phyloP scores from a whole-genome alignment of 768 basidiomycete genomes.

The Megacollybia marginata region DNA sequence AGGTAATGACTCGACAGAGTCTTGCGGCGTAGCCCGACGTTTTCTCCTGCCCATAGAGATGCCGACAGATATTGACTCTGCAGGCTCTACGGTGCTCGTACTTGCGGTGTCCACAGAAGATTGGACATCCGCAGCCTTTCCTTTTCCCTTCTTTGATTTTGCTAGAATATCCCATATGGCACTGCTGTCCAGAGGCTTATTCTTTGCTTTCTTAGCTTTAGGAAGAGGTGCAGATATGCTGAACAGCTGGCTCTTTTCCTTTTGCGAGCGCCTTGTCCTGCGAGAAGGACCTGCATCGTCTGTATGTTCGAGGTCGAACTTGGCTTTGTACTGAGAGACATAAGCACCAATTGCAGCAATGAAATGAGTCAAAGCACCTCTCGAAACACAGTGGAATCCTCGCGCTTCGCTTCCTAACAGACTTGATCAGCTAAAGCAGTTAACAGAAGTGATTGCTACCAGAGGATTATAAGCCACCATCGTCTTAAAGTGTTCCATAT shows the following conservation, averaged over 20 bases:
- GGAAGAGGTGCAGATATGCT: too few relatives aligned
- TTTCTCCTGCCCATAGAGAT: neutral
- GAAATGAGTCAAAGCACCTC: conserved; percentile 34
- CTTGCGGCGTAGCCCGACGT: too few relatives aligned
- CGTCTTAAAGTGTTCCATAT: conserved; percentile 74
- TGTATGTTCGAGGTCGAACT: conserved; percentile 40
- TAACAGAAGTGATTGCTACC: conserved; percentile 29
- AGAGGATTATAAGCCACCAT: conserved; percentile 73
- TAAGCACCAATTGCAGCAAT: conserved; percentile 4
- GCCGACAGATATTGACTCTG: neutral
- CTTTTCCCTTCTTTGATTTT: conserved; percentile 20
- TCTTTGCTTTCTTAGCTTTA: too few relatives aligned
- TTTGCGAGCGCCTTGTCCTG: neutral
- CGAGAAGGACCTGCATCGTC: conserved; percentile 1
- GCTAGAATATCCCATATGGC: conserved; percentile 24
- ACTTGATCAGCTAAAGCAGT: neutral
- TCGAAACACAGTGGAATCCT: conserved; percentile 65
- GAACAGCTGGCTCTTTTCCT: neutral
- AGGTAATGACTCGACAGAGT: too few relatives aligned
- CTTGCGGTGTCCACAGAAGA: conserved; percentile 3
- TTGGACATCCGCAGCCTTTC: conserved; percentile 3
- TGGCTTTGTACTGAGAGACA: conserved; percentile 45
- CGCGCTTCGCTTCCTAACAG: conserved; percentile 60
- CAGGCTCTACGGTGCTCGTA: neutral
- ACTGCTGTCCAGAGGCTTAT: conserved; percentile 8